Conservation (phyloP, 768 basidiomycete genomes). For the Cubamyces lactineus region DNA sequence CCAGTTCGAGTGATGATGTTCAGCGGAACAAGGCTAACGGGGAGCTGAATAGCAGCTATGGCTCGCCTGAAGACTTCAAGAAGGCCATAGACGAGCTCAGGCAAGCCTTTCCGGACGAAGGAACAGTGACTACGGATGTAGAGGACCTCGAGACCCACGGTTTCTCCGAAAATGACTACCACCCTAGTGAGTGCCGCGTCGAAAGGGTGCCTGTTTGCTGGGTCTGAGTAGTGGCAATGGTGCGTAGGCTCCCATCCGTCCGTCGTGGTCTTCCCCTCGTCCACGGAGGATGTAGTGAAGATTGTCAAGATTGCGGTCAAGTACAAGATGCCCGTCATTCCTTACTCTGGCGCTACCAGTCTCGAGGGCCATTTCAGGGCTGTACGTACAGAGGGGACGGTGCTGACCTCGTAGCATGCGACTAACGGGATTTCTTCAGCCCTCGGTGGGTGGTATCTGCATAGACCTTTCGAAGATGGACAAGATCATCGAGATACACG, state of each 20-base stretch:
- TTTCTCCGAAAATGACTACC: constrained; percentile 53
- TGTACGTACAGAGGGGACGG: constrained; percentile 37
- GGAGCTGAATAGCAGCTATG: constrained; percentile 42
- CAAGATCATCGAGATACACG: constrained; percentile 72
- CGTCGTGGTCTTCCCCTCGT: constrained; percentile 65
- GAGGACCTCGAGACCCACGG: constrained; percentile 59
- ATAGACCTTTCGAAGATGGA: constrained; percentile 83
- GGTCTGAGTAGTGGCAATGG: too few species aligned
- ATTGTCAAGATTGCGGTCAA: constrained; percentile 76
- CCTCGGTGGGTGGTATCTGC: constrained; percentile 65
- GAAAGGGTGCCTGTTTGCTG: too few species aligned
- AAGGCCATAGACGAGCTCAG: constrained; percentile 55
- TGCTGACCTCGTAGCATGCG: too few species aligned
- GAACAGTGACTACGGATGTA: constrained; percentile 51
- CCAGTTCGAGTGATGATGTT: background rate
- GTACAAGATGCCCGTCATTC: constrained; percentile 74
- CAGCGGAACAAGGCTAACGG: background rate
- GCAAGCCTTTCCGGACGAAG: constrained; percentile 40
- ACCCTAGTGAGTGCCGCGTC: constrained; percentile 44
- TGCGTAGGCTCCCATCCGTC: constrained; percentile 48
- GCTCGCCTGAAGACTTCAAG: constrained; percentile 54
- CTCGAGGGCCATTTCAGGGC: constrained; percentile 77
- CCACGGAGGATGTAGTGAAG: constrained; percentile 81
- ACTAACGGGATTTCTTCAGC: constrained; percentile 7
- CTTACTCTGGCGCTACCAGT: constrained; percentile 82